Conservation (phyloP, 208 protist genomes). For the Wallacemonas rigidus region DNA sequence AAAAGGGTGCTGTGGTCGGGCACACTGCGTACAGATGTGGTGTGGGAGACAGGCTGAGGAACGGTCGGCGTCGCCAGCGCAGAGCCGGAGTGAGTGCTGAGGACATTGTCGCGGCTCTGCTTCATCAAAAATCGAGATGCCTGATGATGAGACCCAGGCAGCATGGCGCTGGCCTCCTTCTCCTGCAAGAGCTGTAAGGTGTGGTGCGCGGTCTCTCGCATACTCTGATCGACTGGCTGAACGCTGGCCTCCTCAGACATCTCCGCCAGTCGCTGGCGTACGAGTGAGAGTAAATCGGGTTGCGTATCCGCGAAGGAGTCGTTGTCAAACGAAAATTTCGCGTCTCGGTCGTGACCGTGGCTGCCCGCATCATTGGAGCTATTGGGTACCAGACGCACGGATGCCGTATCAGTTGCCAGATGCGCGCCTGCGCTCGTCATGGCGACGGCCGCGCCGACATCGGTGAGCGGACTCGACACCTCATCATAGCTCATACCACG, state of each 20-base stretch:
- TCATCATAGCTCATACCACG: slow-evolving; percentile 3
- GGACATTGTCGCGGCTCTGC: slow-evolving; percentile 6
- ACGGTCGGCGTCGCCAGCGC: background rate
- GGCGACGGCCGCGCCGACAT: background rate
- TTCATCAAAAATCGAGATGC: background rate
- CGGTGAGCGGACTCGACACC: slow-evolving; percentile 1
- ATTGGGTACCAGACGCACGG: background rate
- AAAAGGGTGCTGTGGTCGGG: slow-evolving; percentile 1
- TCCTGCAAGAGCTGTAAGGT: slow-evolving; percentile 12
- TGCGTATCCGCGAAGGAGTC: slow-evolving; percentile 9
- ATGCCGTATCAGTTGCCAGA: background rate
- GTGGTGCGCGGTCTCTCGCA: slow-evolving; percentile 18
- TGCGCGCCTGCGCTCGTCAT: background rate
- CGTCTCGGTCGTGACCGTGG: background rate
- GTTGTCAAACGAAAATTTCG: slow-evolving; percentile 11
- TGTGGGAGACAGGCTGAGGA: background rate
- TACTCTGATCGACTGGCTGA: slow-evolving; percentile 9
- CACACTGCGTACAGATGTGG: background rate
- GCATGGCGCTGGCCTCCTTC: slow-evolving; percentile 6
- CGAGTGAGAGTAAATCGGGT: slow-evolving; percentile 2
- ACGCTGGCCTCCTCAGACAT: slow-evolving; percentile 6
- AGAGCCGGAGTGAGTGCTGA: background rate
- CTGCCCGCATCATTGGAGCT: background rate
- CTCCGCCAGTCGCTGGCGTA: slow-evolving; percentile 12
- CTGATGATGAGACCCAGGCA: background rate